Evolutionary conservation across 2,329 filamentous ascomycete genomes (phyloP).

Genomic region (Epichloe bromicola): DNA sequence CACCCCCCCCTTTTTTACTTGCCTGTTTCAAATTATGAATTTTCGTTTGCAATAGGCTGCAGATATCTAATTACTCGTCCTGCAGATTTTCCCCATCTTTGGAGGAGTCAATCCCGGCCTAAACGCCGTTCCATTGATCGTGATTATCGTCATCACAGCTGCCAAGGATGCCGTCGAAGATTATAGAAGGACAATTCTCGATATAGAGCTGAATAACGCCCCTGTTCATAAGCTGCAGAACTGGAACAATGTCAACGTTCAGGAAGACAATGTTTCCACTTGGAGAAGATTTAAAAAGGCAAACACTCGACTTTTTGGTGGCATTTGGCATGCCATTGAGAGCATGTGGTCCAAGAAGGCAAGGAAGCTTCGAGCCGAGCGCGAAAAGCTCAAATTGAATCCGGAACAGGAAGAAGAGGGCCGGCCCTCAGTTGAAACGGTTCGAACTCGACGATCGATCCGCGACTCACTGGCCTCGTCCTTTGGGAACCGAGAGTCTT

Average conservation of each 20-base stretch:
- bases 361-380: constrained; percentile 34
- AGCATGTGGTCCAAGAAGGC: constrained; percentile 39
- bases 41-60: background rate
- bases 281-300: constrained; percentile 93
- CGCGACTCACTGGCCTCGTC: constrained; percentile 32
- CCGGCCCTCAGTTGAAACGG: constrained; percentile 42
- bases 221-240: constrained; percentile 79
- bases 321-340: constrained; percentile 36
- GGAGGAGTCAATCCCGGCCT: constrained; percentile 82
- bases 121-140: constrained; percentile 80
- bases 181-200: constrained; percentile 78
- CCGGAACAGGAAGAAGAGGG: constrained; percentile 32
- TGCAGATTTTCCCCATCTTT: constrained; percentile 89
- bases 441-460: constrained; percentile 20
- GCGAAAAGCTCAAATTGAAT: constrained; percentile 20
- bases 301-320: constrained; percentile 46
- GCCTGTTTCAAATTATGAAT: background rate
- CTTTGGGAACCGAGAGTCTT: constrained; percentile 41
- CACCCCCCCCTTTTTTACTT: background rate
- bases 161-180: constrained; percentile 95
- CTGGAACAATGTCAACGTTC: constrained; percentile 88
- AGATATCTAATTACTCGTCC: constrained; percentile 2
- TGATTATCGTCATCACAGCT: constrained; percentile 78
- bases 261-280: constrained; percentile 68
- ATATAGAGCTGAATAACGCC: constrained; percentile 92